phyloP scores from a whole-genome alignment of 2,329 filamentous ascomycete genomes.

The Nemania serpens region DNA sequence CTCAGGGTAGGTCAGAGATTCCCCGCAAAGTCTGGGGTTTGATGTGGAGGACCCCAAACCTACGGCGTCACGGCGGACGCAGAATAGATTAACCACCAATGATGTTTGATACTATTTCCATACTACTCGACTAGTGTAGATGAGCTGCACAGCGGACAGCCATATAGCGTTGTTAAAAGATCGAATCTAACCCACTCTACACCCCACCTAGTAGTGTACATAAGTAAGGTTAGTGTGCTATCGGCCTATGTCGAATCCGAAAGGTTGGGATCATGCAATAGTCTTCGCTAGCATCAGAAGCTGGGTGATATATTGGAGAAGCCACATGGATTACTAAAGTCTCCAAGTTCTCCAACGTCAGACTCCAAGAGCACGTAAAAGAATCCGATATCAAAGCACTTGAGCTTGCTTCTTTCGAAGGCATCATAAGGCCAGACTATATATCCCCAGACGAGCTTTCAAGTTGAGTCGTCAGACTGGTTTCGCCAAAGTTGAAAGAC shows the following conservation, averaged over 20 bases:
- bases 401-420: not conserved
- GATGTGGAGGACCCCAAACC: slow-evolving; percentile 8
- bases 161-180: too few relatives aligned
- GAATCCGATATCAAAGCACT: not conserved
- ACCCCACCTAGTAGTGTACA: too few relatives aligned
- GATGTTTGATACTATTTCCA: not conserved
- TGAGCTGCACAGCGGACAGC: too few relatives aligned
- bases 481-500: not conserved
- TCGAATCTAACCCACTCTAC: too few relatives aligned
- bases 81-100: slow-evolving; percentile 20
- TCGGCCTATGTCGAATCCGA: slow-evolving; percentile 7
- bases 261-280: not conserved
- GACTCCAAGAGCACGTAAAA: not conserved
- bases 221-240: not conserved
- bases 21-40: slow-evolving; percentile 18
- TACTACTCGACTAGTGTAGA: too few relatives aligned
- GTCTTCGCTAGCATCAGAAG: not conserved
- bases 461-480: not conserved
- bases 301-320: slow-evolving; percentile 9
- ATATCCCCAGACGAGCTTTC: not conserved
- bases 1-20: slow-evolving; percentile 19
- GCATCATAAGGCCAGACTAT: not conserved
- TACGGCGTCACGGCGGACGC: not conserved
- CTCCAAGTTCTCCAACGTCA: slow-evolving; percentile 24
- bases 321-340: not conserved